phyloP scores from a whole-genome alignment of 2,329 filamentous ascomycete genomes.

The Pestalotiopsis sp. region DNA sequence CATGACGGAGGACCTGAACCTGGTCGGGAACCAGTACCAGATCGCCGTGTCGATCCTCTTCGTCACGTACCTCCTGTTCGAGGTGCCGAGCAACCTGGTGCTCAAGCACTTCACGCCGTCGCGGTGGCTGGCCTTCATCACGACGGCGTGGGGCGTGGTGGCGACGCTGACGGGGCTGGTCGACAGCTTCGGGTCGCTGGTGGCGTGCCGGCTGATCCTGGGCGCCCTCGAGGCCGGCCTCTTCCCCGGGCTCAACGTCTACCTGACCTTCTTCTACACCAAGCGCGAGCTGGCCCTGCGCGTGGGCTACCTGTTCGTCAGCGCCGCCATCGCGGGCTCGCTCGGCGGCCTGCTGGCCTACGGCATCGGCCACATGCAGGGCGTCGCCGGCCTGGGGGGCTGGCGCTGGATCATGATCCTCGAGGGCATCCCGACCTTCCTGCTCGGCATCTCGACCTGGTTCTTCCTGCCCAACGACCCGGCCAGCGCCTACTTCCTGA shows the following conservation, averaged over 20 bases:
- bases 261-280: conserved; percentile 77
- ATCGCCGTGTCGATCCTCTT: conserved; percentile 69
- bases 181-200: conserved; percentile 63
- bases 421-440: conserved; percentile 46
- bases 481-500: conserved; percentile 63
- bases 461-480: conserved; percentile 64
- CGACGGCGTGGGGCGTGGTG: conserved; percentile 66
- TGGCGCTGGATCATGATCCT: conserved; percentile 76
- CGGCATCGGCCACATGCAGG: conserved; percentile 74
- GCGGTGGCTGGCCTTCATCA: conserved; percentile 67
- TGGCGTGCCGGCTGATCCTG: conserved; percentile 71
- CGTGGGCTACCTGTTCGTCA: conserved; percentile 74
- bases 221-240: conserved; percentile 71
- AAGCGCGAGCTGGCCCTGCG: conserved; percentile 73
- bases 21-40: conserved; percentile 70
- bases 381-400: conserved; percentile 61
- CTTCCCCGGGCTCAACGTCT: conserved; percentile 70
- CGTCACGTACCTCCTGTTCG: conserved; percentile 64
- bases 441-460: conserved; percentile 58
- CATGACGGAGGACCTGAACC: conserved; percentile 62
- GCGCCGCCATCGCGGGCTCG: conserved; percentile 71
- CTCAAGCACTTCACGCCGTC: conserved; percentile 65
- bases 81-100: conserved; percentile 67
- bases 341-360: conserved; percentile 75
- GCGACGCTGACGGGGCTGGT: conserved; percentile 72